A percentile compares a stretch with the other conserved stretches of the same genome.
Evolutionary conservation across 139 green algal genomes (phyloP).

Genomic region (Chlamydomonas incerta): DNA sequence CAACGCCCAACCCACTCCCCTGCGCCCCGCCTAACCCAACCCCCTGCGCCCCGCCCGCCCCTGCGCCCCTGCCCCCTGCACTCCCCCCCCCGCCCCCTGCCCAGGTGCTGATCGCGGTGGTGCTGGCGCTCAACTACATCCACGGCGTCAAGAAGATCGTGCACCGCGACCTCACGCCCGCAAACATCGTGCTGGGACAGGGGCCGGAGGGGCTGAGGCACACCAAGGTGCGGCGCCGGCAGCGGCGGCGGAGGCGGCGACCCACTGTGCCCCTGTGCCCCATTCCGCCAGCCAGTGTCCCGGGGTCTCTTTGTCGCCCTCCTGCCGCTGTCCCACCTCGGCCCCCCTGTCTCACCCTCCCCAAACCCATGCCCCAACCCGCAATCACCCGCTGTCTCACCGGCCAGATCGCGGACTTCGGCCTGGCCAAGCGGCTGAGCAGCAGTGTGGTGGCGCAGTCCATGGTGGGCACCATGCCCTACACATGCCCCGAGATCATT

Average conservation of each 20-base stretch:
- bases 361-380: no score
- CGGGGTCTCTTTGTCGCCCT: no score
- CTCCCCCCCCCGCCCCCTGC: neutral
- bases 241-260: no score
- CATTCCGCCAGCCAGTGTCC: no score
- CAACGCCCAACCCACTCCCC: neutral
- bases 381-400: neutral
- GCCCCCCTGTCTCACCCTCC: neutral
- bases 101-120: conserved; percentile 61
- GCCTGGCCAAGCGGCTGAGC: conserved; percentile 58
- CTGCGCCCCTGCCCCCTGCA: no score
- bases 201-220: conserved; percentile 39
- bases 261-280: no score
- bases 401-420: conserved; percentile 67
- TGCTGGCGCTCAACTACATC: conserved; percentile 66
- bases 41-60: no score
- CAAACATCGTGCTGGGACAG: conserved; percentile 69
- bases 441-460: conserved; percentile 51
- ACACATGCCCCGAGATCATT: conserved; percentile 72
- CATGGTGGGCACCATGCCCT: conserved; percentile 70
- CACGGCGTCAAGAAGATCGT: conserved; percentile 61
- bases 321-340: no score
- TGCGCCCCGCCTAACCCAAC: neutral
- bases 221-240: conserved; percentile 36
- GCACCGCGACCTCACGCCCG: conserved; percentile 67